Evolutionary conservation across 257 asterid species (phyloP), one percentile per base, ranked within the genome.

Genomic region (Fraxinus cuspidata): DNA sequence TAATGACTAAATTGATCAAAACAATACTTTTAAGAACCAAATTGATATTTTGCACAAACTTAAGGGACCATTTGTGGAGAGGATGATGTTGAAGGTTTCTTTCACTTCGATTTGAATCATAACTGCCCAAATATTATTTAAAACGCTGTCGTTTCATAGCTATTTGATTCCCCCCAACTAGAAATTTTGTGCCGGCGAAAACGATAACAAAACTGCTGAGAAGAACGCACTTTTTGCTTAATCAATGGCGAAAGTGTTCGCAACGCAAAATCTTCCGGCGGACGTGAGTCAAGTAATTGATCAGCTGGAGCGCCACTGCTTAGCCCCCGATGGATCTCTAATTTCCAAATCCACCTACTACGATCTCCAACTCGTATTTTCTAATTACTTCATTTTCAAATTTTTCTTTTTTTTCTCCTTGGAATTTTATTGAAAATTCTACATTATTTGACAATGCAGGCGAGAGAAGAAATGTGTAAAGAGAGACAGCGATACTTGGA

Each of bases 401-500:
- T 12, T 35, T 67, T 35, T 40, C n/a, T 19, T 10, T 63, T 11
- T 49, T 60, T n/a, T 27, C 4, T 47, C 71, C 27, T 5, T 42
- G 10, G n/a, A 3, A 21, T 40, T 44, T 23, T 37, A 38, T 64
- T 77, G 13, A 19, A 37, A 21, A 29, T 60, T 67, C 72, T 81
- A 23, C 60, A 74, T 18, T 71, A 47, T 81, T 77, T 66, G 51
- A 53, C 34, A 77, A 65, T 89, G 94, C 88, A 95, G 98, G 99
- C 98, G 35, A 90, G 97, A 77, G 99, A 91, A 79, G 99, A 95
- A 40, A 95, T 95, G 99, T 89, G 92, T 69, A 93, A 88, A 73
- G 99, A 95, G 91, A 88, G 99, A 77, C 98, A 93, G 83, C 97
- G 97, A 0, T 93, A 93, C 85, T 86, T 93, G 86, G 98, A 95